phyloP scores from a whole-genome alignment of 495 filamentous ascomycete genomes.

The Talaromyces stipitatus region DNA sequence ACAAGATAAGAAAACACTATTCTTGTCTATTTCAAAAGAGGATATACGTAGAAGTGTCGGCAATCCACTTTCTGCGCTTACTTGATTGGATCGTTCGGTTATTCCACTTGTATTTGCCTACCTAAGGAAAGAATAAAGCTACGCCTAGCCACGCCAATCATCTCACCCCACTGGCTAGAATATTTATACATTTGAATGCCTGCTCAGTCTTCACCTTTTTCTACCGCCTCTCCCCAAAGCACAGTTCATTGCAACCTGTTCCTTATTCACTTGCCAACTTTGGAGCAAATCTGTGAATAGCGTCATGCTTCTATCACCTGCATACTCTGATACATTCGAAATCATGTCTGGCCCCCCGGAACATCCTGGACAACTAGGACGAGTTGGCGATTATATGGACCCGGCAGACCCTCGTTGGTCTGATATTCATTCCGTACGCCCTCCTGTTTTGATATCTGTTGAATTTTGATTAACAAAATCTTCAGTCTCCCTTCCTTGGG shows the following conservation, averaged over 20 bases:
- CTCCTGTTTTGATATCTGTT: background rate
- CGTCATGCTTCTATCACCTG: slow-evolving; percentile 3
- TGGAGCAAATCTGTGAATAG: background rate
- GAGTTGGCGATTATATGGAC: slow-evolving; percentile 25
- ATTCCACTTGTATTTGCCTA: too few relatives aligned
- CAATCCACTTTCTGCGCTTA: too few relatives aligned
- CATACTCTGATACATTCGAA: background rate
- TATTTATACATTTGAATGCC: too few relatives aligned
- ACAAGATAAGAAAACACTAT: too few relatives aligned
- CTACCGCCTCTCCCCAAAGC: background rate
- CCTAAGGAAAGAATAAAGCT: too few relatives aligned
- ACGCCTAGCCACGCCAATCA: too few relatives aligned
- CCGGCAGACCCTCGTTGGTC: slow-evolving; percentile 23
- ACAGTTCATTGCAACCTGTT: background rate
- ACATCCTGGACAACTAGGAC: slow-evolving; percentile 16
- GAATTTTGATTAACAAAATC: background rate
- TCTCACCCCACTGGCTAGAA: too few relatives aligned
- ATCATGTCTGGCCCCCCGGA: slow-evolving; percentile 5
- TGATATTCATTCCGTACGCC: slow-evolving; percentile 26
- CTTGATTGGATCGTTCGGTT: too few relatives aligned
- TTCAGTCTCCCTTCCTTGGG: slow-evolving; percentile 22
- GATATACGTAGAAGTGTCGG: too few relatives aligned
- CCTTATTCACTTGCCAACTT: background rate
- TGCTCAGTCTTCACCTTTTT: too few relatives aligned
- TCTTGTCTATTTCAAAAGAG: too few relatives aligned